Conservation (phyloP, 2,329 filamentous ascomycete species). For the Penicillium sp. region DNA sequence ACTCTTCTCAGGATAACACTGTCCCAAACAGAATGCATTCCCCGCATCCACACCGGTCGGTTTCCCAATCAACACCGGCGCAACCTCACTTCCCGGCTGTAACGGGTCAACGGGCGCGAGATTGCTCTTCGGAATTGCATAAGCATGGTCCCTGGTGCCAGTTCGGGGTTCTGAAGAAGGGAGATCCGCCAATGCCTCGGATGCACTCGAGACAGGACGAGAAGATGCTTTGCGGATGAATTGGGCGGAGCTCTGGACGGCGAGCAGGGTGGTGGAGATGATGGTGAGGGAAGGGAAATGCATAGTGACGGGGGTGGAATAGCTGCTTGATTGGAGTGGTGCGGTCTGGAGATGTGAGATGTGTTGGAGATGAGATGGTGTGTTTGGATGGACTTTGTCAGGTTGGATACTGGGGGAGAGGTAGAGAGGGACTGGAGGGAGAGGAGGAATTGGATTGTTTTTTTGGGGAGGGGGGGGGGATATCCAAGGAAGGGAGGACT, state of each 20-base stretch:
- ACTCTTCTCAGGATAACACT: constrained; percentile 7
- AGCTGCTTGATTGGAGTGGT: too few species aligned
- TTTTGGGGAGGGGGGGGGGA: too few species aligned
- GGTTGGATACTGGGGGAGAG: too few species aligned
- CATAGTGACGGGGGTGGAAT: constrained; percentile 7
- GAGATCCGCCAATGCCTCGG: too few species aligned
- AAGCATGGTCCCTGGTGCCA: not conserved
- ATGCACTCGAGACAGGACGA: too few species aligned
- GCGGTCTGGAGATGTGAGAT: too few species aligned
- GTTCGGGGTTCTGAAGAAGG: not conserved
- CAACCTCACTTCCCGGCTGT: constrained; percentile 7
- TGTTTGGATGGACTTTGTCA: too few species aligned
- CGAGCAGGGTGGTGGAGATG: constrained; percentile 13
- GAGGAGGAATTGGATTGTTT: too few species aligned
- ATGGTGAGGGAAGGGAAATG: constrained; percentile 12
- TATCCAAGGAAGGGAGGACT: too few species aligned
- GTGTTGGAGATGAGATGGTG: too few species aligned
- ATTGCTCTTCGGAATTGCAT: not conserved
- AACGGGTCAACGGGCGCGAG: constrained; percentile 10
- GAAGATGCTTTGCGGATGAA: not conserved
- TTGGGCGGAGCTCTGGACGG: constrained; percentile 5
- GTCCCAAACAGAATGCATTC: constrained; percentile 14
- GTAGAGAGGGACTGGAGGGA: too few species aligned
- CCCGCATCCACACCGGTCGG: constrained; percentile 10
- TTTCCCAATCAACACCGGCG: constrained; percentile 5